Conservation (phyloP, 2,329 filamentous ascomycete species). For the Biscogniauxia mediterranea region DNA sequence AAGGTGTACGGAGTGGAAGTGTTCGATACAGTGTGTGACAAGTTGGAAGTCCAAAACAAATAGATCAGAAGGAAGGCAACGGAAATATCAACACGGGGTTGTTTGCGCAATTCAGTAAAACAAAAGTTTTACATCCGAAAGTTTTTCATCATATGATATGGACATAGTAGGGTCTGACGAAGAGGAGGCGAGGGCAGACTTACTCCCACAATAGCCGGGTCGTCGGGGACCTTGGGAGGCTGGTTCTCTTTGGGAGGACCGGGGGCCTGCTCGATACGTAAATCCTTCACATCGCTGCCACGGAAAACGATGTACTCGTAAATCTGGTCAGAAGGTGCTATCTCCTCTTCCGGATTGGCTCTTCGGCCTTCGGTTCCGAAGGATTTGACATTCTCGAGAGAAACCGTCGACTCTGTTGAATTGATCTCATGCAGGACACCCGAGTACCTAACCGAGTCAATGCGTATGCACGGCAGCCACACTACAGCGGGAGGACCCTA, state of each 20-base stretch:
- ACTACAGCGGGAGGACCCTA: slow-evolving; percentile 45
- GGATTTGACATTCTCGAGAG: slow-evolving; percentile 92
- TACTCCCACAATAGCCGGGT: slow-evolving; percentile 96
- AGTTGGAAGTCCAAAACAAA: slow-evolving; percentile 21
- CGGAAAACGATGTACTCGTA: slow-evolving; percentile 99
- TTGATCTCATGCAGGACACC: slow-evolving; percentile 97
- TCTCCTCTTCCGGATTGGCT: slow-evolving; percentile 75
- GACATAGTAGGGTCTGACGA: slow-evolving; percentile 11
- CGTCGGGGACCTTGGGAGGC: slow-evolving; percentile 79
- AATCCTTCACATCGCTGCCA: slow-evolving; percentile 96
- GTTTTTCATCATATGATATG: slow-evolving; percentile 76
- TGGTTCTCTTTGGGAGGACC: slow-evolving; percentile 71
- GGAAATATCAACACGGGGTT: slow-evolving; percentile 94
- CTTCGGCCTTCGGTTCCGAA: slow-evolving; percentile 92
- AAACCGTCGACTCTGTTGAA: slow-evolving; percentile 93
- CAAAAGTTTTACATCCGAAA: slow-evolving; percentile 90
- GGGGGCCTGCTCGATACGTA: slow-evolving; percentile 84
- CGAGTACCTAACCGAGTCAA: slow-evolving; percentile 69
- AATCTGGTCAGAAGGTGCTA: slow-evolving; percentile 78
- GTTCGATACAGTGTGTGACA: neutral
- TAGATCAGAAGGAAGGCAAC: slow-evolving; percentile 99
- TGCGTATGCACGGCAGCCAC: slow-evolving; percentile 10
- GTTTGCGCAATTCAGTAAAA: slow-evolving; percentile 89
- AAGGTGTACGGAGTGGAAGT: slow-evolving; percentile 11
- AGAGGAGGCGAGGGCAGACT: slow-evolving; percentile 48